phyloP scores from a whole-genome alignment of 768 basidiomycete genomes.

The Sporobolomyces phaffii region DNA sequence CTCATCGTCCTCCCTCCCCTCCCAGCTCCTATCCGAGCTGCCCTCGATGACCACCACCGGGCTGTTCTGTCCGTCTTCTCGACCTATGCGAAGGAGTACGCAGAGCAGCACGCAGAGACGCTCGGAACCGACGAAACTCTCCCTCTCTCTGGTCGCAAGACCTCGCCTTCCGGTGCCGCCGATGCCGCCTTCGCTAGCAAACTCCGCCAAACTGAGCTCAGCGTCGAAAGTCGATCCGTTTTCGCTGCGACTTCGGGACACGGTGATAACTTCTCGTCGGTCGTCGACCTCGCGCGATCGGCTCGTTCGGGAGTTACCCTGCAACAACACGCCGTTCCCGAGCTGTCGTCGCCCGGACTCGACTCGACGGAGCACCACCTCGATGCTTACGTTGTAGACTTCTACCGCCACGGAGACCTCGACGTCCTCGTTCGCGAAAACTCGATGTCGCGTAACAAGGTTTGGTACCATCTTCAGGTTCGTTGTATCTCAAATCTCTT shows the following conservation, averaged over 20 bases:
- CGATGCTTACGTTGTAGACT: constrained; percentile 65
- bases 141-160: constrained; percentile 51
- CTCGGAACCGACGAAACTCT: constrained; percentile 52
- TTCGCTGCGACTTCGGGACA: constrained; percentile 68
- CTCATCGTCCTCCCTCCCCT: constrained; percentile 57
- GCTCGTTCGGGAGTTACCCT: constrained; percentile 56
- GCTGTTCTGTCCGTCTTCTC: constrained; percentile 56
- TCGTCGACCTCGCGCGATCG: constrained; percentile 55
- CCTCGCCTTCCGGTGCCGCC: constrained; percentile 38
- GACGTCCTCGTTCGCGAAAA: constrained; percentile 34
- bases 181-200: constrained; percentile 46
- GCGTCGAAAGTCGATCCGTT: constrained; percentile 53
- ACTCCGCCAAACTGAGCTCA: constrained; percentile 49
- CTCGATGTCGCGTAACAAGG: constrained; percentile 52
- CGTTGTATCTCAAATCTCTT: constrained; percentile 45
- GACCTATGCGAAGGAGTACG: constrained; percentile 55
- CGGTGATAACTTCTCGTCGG: constrained; percentile 54
- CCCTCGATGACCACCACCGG: constrained; percentile 53
- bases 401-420: constrained; percentile 60
- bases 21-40: constrained; percentile 47
- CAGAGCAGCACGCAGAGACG: constrained; percentile 47
- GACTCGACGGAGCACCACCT: constrained; percentile 45
- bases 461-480: constrained; percentile 53
- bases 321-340: constrained; percentile 59
- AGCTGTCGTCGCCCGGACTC: constrained; percentile 32